phyloP scores from a whole-genome alignment of 2,329 filamentous ascomycete species.

The Escovopsis weberi region DNA sequence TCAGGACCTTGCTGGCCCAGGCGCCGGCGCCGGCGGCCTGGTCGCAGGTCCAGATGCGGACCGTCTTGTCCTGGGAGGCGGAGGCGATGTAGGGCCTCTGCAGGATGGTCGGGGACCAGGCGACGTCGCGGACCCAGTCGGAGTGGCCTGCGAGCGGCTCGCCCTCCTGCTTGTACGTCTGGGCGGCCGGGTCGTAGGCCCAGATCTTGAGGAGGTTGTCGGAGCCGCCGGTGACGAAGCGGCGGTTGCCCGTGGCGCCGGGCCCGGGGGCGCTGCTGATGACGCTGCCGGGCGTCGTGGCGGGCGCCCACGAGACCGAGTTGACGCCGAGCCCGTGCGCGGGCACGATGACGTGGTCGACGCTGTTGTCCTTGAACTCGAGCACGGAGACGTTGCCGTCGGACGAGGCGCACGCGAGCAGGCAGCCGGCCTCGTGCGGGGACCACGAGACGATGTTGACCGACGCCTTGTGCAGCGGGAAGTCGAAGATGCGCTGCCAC shows the following conservation, averaged over 20 bases:
- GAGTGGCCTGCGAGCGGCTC: conserved; percentile 64
- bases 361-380: conserved; percentile 92
- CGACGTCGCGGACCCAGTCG: conserved; percentile 96
- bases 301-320: conserved; percentile 88
- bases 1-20: conserved; percentile 75
- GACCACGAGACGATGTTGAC: conserved; percentile 97
- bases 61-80: conserved; percentile 91
- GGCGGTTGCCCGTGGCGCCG: conserved; percentile 49
- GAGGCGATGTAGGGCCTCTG: conserved; percentile 95
- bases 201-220: conserved; percentile 93
- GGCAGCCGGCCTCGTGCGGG: conserved; percentile 89
- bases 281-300: conserved; percentile 68
- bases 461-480: conserved; percentile 82
- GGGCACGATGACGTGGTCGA: conserved; percentile 77
- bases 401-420: conserved; percentile 85
- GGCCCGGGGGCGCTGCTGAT: conserved; percentile 54
- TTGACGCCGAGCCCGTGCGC: conserved; percentile 93
- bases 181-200: conserved; percentile 55
- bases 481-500: conserved; percentile 85
- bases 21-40: conserved; percentile 38
- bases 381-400: conserved; percentile 89
- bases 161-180: conserved; percentile 47
- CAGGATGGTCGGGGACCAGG: conserved; percentile 89
- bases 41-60: conserved; percentile 88
- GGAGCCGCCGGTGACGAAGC: conserved; percentile 88